Evolutionary conservation across 495 filamentous ascomycete species (phyloP).

Genomic region (Venustampulla echinocandica): DNA sequence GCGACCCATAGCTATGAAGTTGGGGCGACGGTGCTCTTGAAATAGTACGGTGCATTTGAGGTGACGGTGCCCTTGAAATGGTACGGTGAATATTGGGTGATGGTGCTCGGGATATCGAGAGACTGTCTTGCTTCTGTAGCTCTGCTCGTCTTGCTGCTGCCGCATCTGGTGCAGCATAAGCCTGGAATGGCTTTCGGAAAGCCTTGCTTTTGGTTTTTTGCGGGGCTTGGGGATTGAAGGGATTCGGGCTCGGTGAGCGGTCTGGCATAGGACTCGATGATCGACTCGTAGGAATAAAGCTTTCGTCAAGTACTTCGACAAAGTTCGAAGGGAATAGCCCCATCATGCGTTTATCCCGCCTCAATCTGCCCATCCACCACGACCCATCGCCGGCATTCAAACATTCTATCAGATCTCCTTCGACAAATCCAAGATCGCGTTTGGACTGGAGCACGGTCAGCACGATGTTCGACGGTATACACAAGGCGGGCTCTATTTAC

Average conservation of each 20-base stretch:
- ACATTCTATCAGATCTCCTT: slow-evolving; percentile 96
- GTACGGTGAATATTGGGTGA: slow-evolving; percentile 26
- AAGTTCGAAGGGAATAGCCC: slow-evolving; percentile 96
- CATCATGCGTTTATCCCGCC: slow-evolving; percentile 76
- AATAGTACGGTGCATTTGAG: slow-evolving; percentile 20
- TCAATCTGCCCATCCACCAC: slow-evolving; percentile 94
- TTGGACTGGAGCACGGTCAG: slow-evolving; percentile 51
- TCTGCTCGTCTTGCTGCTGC: slow-evolving; percentile 43
- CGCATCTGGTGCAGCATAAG: slow-evolving; percentile 51
- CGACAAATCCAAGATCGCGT: slow-evolving; percentile 89
- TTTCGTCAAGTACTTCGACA: slow-evolving; percentile 78
- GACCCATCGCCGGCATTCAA: slow-evolving; percentile 94
- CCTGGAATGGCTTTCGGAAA: slow-evolving; percentile 63
- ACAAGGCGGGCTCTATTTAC: slow-evolving; percentile 28
- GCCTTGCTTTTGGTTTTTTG: slow-evolving; percentile 46
- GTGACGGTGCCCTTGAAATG: slow-evolving; percentile 27
- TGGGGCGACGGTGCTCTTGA: slow-evolving; percentile 37
- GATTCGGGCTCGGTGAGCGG: slow-evolving; percentile 41
- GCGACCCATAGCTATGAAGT: slow-evolving; percentile 34
- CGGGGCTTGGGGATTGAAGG: slow-evolving; percentile 36
- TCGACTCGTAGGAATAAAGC: slow-evolving; percentile 71
- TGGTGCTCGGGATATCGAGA: slow-evolving; percentile 26
- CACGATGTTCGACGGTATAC: no score
- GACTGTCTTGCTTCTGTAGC: slow-evolving; percentile 29
- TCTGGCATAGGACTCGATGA: slow-evolving; percentile 63